Evolutionary conservation across 306 rosid species (phyloP), one percentile per base, ranked within the genome.

Genomic region (Quercus suber): DNA sequence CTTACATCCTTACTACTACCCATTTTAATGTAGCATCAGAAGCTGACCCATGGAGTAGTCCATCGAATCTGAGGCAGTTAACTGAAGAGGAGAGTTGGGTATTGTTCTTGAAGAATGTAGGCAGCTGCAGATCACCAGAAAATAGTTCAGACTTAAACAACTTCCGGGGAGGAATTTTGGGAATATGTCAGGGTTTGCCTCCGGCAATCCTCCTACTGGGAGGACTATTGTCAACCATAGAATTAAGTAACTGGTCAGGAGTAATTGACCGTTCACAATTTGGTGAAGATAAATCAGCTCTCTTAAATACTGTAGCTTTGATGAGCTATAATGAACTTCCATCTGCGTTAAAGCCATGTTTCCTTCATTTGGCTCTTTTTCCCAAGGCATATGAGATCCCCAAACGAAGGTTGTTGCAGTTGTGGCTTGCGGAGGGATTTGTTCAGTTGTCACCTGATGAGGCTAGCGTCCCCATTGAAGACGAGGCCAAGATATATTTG

Each of bases 341-440:
- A 18, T 33, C 33, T 35, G 27, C 7, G 21, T n/a, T 41, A 21
- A 75, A 65, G 20, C 58, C 33, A 3, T 75, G 79, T 19, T 61
- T 59, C 27, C 75, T 78, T 11, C 58, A 78, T 58, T 25, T 78
- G 69, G 60, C 43, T 12, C 30, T 78, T 41, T 78, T 30, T 30
- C 4, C 33, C 33, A 30, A 30, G 5, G 33, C 33, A 30, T 4
- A 4, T 30, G 33, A 30, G 5, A 4, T 3, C 33, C 33, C 33
- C 33, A 30, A 30, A 30, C 5, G 33, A 30, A 30, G 33, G 33
- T 30, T 30, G 33, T 30, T 30, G 33, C 33, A 30, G 33, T 30
- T 30, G 33, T 30, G 33, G 33, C 4, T 30, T 30, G 33, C 33
- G 33, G 33, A 30, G 0, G 33, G 33, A 30, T 30, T 30, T 30